Evolutionary conservation across 83 land plant species (phyloP), one percentile per base, ranked within the genome.

Genomic region (Picea abies): DNA sequence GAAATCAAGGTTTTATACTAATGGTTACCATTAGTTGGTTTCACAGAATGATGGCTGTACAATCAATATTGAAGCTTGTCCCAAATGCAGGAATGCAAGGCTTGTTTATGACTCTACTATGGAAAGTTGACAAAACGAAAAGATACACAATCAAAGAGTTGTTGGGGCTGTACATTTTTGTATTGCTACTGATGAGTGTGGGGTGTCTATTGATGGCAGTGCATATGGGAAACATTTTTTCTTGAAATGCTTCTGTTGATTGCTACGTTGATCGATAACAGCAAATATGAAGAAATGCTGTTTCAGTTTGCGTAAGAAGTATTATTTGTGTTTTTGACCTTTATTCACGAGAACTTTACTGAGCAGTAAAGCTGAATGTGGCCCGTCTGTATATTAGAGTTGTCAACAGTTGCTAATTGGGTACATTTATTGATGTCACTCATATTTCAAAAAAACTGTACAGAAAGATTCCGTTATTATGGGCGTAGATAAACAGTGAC

Each of bases 21-120:
- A 65, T 19, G 84, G 86, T 4, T 47, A 47, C 29, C 79, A 82
- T n/a, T 76, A 71, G 4, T 81, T 87, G 77, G 52, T 85, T 7
- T 63, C 81, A 0, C 66, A 71, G 71, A 90, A 88, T 37, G 93
- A 86, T 83, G 95, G 82, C 22, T 64, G 90, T 76, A 77, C 80
- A 11, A 78, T 94, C 77, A 93, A 94, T 62, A 84, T 94, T 77
- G 95, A 94, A 60, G 61, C 63, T 20, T 94, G 95, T 67, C 90
- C 93, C 0, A 86, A 8, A 65, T 94, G 95, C 82, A 79, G 80
- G 73, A 83, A 88, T 9, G 22, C 73, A 71, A 87, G 81, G 84
- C 69, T 89, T 41, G 89, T 94, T 14, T 94, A 88, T 83, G 95
- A 94, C 71, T 92, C 93, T 64, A 88, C 93, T 1, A 60, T 67